Evolutionary conservation across 1,139 yeast species (phyloP), one percentile per base, ranked within the genome.

Genomic region (Yamadazyma siamensis): DNA sequence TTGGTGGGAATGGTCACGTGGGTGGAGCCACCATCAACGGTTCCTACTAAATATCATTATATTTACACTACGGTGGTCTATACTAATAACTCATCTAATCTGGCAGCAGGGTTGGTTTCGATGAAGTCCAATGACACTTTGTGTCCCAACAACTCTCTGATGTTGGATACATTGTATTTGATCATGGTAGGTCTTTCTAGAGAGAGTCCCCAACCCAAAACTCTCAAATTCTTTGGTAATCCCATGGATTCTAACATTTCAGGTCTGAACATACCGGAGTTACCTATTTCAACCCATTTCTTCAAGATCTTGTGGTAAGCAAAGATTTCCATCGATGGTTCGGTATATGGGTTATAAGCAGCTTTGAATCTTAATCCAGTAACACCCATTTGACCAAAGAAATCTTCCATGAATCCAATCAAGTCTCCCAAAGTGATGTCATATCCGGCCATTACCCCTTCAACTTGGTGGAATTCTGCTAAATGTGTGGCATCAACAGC

Each of bases 401-500:
- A 94, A 54, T 83, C 87, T 63, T 91, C 94, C 98, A 94, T 89
- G 76, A 94, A 94, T 25, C 96, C 96, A 61, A 94, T 94, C 61
- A 94, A 74, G 56, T 89, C 96, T 40, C 98, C 98, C 49, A 94
- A 71, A 13, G 98, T 89, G 51, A 91, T 71, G 61, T 88, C 85
- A 64, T 87, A 89, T 54, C 95, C 98, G 22, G 97, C 98, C 59
- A 94, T 73, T 34, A 94, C 98, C 68, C 99, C 99, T 68, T 94
- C 99, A 40, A 94, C 95, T 69, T 94, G 99, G 65, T 91, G 97
- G 74, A 94, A 94, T 68, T 94, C 99, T 16, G 98, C 98, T 64
- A 94, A 77, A 64, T 94, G 99, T n/a, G 99, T 94, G 33, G 97
- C 98, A 59, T 94, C 99, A 33, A 94, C 98, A 14, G 99, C 97